Base-by-base conservation (phyloP, 2,329 filamentous ascomycete genomes). In the Curvularia lunata region DNA sequence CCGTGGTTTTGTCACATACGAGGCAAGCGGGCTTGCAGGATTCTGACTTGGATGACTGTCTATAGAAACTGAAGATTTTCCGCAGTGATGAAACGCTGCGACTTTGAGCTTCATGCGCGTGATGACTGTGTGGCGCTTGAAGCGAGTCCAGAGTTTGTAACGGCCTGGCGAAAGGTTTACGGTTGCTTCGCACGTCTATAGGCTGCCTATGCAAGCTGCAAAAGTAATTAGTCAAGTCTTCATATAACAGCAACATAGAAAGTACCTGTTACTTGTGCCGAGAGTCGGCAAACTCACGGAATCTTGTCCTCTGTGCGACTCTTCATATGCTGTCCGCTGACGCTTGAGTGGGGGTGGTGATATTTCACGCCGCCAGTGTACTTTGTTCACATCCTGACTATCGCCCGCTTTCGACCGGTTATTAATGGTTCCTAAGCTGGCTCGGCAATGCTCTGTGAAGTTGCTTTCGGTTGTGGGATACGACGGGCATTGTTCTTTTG, bases 301-400 rank as follows among this genome's bases (percentile, higher is more conserved):
- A 23, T 7, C 19, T 10, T 19, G 21, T 30, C 27, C 18, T 32
- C 27, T n/a, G 6, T 16, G 34, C n/a, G 23, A 28, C 23, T 38
- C n/a, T 2, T 40, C 43, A 32, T 45, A 42, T 38, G 30, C 47
- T 32, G 50, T 55, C 21, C 66, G 63, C 45, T 62, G 63, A 32
- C 68, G 66, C 50, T 65, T 71, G 34, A 69, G 40, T 21, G 64
- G 69, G 4, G 68, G 69, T 23, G 69, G 69, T 37, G 69, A 71
- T 59, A 72, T 67, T 25, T 27, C 48, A 37, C 16, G n/a, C 13
- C 47, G 48, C 30, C 10, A 23, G n/a, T 49, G 18, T 48, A 34
- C 57, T 49, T 27, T 47, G 10, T 7, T n/a, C 9, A 40, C 25
- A 27, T 19, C 34, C 30, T 51, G 40, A 25, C 21, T 13, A 37